These are phyloP conservation scores for Candida cerambycidarum DNA, from an alignment of 805 yeast genomes.

Conservation along the genomic window DNA sequence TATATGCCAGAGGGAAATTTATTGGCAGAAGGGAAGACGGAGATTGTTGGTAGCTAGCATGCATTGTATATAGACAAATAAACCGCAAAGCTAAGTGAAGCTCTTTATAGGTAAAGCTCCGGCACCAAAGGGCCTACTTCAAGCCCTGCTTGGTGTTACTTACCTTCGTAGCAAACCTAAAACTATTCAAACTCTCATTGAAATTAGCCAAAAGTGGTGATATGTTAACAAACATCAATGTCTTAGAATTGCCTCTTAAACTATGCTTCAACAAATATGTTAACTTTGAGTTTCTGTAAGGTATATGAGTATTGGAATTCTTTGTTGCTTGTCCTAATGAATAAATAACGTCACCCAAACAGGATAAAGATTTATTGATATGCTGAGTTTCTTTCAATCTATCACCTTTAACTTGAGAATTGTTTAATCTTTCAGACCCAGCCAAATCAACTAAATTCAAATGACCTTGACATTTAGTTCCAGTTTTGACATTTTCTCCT, in stretches of 20 bases:
- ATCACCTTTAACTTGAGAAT: conserved; percentile 77
- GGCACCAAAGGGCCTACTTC: no score
- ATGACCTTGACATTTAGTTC: conserved; percentile 52
- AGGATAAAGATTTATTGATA: conserved; percentile 83
- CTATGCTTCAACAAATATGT: conserved; percentile 85
- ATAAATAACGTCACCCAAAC: conserved; percentile 85
- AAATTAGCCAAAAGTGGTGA: conserved; percentile 65
- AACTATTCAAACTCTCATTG: conserved; percentile 78
- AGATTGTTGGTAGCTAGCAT: background rate
- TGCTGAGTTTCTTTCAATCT: conserved; percentile 84
- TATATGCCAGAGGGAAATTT: conserved; percentile 31
- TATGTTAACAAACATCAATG: conserved; percentile 89
- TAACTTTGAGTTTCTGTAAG: conserved; percentile 69
- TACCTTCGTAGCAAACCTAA: conserved; percentile 86
- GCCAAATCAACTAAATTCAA: conserved; percentile 88
- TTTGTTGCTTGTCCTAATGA: conserved; percentile 47
- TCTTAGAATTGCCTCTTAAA: conserved; percentile 80
- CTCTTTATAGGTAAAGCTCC: no score
- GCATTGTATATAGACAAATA: background rate
- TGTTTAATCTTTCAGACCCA: conserved; percentile 82
- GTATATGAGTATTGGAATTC: conserved; percentile 50
- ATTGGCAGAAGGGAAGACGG: conserved; percentile 15
- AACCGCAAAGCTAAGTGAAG: no score
- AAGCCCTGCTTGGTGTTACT: conserved; percentile 46
- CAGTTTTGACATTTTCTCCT: conserved; percentile 54